phyloP scores from a whole-genome alignment of 306 rosid species.

The Quercus alba region DNA sequence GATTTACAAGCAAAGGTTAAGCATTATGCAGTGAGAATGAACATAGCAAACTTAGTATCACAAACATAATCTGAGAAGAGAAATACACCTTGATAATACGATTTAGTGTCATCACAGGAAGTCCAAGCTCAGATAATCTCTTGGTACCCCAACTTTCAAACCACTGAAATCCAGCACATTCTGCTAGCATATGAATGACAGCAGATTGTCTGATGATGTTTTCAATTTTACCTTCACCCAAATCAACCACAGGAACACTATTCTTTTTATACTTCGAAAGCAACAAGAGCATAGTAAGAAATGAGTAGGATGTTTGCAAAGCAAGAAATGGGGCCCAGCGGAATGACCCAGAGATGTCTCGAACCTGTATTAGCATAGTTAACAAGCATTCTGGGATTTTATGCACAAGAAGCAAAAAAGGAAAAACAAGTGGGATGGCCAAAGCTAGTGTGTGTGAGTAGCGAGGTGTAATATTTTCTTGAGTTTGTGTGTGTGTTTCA shows the following conservation, averaged over 20 bases:
- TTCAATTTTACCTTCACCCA: constrained; percentile 76
- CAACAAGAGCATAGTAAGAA: constrained; percentile 85
- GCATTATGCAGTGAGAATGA: background rate
- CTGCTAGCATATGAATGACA: constrained; percentile 93
- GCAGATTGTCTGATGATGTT: constrained; percentile 83
- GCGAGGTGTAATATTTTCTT: no score
- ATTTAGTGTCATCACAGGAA: constrained; percentile 55
- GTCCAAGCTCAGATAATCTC: constrained; percentile 74
- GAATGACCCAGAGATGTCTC: constrained; percentile 87
- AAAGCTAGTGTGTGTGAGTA: background rate
- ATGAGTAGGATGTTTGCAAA: constrained; percentile 80
- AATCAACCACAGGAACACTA: constrained; percentile 84
- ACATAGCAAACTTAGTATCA: background rate
- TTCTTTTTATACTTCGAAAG: constrained; percentile 97
- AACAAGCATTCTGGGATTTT: background rate
- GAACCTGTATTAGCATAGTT: constrained; percentile 57
- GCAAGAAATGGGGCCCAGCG: constrained; percentile 99
- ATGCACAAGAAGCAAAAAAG: background rate
- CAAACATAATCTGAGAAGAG: background rate
- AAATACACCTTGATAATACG: constrained; percentile 58
- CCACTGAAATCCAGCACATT: constrained; percentile 97
- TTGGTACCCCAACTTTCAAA: constrained; percentile 94
- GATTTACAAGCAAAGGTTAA: background rate
- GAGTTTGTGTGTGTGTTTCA: no score
- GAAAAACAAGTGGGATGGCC: background rate